These are phyloP conservation scores for Podaxis sp. DNA, from an alignment of 768 basidiomycete genomes.

Conservation along the genomic window DNA sequence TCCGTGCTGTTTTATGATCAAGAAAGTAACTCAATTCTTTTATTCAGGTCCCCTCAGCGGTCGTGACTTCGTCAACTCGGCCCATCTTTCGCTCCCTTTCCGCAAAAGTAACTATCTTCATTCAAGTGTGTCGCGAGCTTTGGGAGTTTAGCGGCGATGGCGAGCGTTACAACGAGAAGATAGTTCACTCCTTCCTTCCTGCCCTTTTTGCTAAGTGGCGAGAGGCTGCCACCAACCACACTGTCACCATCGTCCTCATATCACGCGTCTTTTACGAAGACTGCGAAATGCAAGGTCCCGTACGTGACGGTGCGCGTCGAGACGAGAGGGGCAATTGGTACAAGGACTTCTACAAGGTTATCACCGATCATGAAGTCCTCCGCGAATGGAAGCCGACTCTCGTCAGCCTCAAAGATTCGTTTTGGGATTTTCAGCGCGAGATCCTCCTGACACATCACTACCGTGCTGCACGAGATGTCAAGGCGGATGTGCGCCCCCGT, in stretches of 20 bases:
- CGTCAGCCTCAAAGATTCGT: conserved; percentile 82
- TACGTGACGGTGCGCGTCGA: conserved; percentile 40
- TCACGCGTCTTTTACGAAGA: conserved; percentile 89
- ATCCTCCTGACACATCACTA: conserved; percentile 90
- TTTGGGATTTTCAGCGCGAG: conserved; percentile 89
- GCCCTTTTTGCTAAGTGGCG: conserved; percentile 85
- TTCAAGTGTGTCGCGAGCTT: conserved; percentile 93
- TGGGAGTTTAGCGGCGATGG: conserved; percentile 98
- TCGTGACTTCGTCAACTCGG: conserved; percentile 81
- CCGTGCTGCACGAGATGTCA: conserved; percentile 53
- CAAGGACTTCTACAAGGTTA: conserved; percentile 96
- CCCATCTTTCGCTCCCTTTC: conserved; percentile 88
- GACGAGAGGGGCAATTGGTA: conserved; percentile 81
- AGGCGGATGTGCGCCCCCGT: conserved; percentile 49
- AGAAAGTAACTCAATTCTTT: background rate
- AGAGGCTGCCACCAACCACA: conserved; percentile 85
- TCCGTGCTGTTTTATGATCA: conserved; percentile 26
- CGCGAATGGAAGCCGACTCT: conserved; percentile 87
- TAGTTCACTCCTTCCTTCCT: conserved; percentile 81
- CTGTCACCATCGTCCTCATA: conserved; percentile 91
- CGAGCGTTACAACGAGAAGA: conserved; percentile 94
- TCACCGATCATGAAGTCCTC: conserved; percentile 88
- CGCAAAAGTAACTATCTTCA: conserved; percentile 90
- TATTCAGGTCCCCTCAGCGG: conserved; percentile 76
- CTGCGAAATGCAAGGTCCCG: conserved; percentile 74